Evolutionary conservation across 371 early-diverging fungal species (phyloP).

Genomic region (Blakeslea trispora): DNA sequence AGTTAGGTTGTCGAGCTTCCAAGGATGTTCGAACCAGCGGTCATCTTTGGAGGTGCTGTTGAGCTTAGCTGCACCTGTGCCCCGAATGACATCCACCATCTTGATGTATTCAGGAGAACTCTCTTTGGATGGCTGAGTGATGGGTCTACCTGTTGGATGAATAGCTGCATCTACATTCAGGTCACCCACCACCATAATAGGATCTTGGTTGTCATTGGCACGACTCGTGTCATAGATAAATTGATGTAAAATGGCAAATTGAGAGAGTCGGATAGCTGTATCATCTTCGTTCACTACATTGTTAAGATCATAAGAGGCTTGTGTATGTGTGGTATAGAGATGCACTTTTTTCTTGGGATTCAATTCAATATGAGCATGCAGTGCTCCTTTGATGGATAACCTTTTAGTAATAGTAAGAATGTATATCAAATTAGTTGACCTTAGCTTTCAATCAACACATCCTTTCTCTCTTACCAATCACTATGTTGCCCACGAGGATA

Average conservation of each 20-base stretch:
- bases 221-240: slow-evolving; percentile 57
- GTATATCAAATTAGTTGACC: too few relatives aligned
- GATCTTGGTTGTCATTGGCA: slow-evolving; percentile 32
- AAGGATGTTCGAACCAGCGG: slow-evolving; percentile 25
- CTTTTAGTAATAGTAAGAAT: too few relatives aligned
- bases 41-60: slow-evolving; percentile 7
- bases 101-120: slow-evolving; percentile 59
- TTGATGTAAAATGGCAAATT: slow-evolving; percentile 62
- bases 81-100: slow-evolving; percentile 69
- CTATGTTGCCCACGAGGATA: slow-evolving; percentile 72
- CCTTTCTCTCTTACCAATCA: slow-evolving; percentile 55
- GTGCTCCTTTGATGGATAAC: slow-evolving; percentile 75
- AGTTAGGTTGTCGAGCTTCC: slow-evolving; percentile 28
- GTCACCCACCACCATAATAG: slow-evolving; percentile 75
- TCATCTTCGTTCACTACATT: slow-evolving; percentile 54
- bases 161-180: slow-evolving; percentile 72
- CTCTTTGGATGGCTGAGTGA: slow-evolving; percentile 35
- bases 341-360: slow-evolving; percentile 54
- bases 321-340: slow-evolving; percentile 84
- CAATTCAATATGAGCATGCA: slow-evolving; percentile 73
- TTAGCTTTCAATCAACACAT: too few relatives aligned
- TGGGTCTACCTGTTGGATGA: slow-evolving; percentile 36
- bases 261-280: slow-evolving; percentile 60
- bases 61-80: slow-evolving; percentile 33
- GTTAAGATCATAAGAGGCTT: slow-evolving; percentile 68